A percentile compares a stretch with the other conserved stretches of the same genome.
phyloP scores from a whole-genome alignment of 2,329 filamentous ascomycete species.

The Neopestalotiopsis sp. region DNA sequence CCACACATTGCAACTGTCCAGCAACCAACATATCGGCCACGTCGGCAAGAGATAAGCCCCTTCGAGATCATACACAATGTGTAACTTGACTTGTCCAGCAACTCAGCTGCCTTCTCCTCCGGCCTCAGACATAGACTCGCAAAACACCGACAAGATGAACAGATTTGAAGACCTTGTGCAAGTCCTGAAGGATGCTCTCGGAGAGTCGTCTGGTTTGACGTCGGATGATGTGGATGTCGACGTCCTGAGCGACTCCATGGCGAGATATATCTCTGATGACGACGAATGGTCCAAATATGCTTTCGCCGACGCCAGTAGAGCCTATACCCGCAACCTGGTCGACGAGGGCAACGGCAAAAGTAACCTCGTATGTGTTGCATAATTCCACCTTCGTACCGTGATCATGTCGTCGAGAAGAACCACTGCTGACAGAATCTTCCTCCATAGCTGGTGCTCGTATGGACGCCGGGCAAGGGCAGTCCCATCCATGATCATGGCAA shows the following conservation, averaged over 20 bases:
- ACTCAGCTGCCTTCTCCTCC: not conserved
- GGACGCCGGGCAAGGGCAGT: conserved; percentile 83
- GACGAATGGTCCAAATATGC: conserved; percentile 79
- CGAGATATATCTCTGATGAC: conserved; percentile 71
- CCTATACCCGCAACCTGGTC: conserved; percentile 88
- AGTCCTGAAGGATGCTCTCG: conserved; percentile 76
- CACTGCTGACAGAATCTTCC: conserved; percentile 27
- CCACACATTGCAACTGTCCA: not conserved
- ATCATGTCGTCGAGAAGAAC: not conserved
- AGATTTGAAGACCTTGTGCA: conserved; percentile 74
- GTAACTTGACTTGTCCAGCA: conserved; percentile 7
- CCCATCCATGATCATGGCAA: conserved; percentile 90
- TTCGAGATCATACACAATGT: conserved; percentile 2
- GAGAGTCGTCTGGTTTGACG: conserved; percentile 80
- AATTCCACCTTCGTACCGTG: conserved; percentile 7
- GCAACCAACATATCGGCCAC: not conserved
- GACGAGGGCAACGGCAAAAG: conserved; percentile 81
- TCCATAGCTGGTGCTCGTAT: conserved; percentile 80
- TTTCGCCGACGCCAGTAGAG: conserved; percentile 70
- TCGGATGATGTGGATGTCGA: conserved; percentile 81
- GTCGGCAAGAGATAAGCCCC: conserved; percentile 5
- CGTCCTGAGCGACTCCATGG: conserved; percentile 75
- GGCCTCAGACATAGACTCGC: not conserved
- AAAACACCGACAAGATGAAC: conserved; percentile 35
- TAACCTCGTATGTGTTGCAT: conserved; percentile 49